Percentiles rank a stretch among this genome's conserved stretches.
Evolutionary conservation across 1,284 basidiomycete genomes (phyloP).

Genomic region (Irpex sp.): DNA sequence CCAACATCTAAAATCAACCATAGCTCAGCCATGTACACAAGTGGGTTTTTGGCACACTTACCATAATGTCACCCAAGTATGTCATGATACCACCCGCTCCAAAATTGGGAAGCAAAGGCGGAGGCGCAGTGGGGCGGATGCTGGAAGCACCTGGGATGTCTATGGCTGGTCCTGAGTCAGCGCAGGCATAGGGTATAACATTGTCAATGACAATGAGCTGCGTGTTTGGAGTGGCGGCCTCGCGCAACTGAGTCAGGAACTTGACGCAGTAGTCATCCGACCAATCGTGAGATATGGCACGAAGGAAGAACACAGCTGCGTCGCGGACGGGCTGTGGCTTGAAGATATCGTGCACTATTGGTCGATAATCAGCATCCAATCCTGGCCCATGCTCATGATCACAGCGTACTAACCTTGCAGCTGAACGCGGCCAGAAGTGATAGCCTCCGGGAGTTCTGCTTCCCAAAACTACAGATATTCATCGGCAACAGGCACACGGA

Average conservation of each 20-base stretch:
- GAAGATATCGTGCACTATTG: constrained; percentile 22
- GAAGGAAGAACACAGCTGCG: constrained; percentile 23
- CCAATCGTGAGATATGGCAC: constrained; percentile 29
- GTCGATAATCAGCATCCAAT: background rate
- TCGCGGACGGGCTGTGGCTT: constrained; percentile 13
- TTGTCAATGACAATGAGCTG: constrained; percentile 5
- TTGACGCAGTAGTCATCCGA: constrained; percentile 22
- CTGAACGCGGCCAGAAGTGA: constrained; percentile 1
- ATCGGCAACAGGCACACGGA: no score
- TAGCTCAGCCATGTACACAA: no score
- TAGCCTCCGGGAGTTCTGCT: background rate
- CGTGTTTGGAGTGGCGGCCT: constrained; percentile 11
- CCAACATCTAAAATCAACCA: constrained; percentile 11
- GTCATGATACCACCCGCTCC: background rate
- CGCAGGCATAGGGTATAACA: constrained; percentile 5
- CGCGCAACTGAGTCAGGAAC: constrained; percentile 23
- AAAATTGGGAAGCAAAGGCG: background rate
- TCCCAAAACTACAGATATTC: constrained; percentile 1
- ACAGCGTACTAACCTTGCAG: background rate
- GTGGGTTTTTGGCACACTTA: no score
- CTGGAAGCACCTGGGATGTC: background rate
- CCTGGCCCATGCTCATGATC: background rate
- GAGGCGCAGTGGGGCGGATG: background rate
- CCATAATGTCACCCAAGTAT: background rate
- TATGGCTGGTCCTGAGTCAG: background rate